A percentile compares a stretch with the other conserved stretches of the same genome.
Evolutionary conservation across 345 rosid species (phyloP).

Genomic region (Gossypium herbaceum): DNA sequence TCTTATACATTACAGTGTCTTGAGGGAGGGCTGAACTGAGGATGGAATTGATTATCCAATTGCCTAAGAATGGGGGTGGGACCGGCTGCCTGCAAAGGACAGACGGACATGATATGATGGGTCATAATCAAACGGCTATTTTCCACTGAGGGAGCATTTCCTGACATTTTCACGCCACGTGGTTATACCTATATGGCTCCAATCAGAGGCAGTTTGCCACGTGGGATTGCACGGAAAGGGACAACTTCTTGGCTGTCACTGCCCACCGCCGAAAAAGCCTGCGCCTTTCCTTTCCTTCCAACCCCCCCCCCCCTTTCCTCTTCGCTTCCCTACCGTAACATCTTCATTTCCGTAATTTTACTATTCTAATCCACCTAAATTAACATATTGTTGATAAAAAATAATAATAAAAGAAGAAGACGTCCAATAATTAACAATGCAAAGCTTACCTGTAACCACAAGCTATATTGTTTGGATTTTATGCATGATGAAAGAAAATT

Average conservation of each 20-base stretch:
- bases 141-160: conserved; percentile 4
- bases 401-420: background rate
- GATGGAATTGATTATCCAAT: background rate
- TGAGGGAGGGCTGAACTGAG: no score
- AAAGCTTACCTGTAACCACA: no score
- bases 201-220: conserved; percentile 37
- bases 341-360: no score
- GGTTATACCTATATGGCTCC: conserved; percentile 25
- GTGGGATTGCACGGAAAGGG: conserved; percentile 24
- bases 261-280: conserved; percentile 35
- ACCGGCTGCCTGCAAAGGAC: conserved; percentile 33
- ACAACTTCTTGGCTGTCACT: conserved; percentile 20
- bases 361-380: no score
- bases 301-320: background rate
- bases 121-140: conserved; percentile 38
- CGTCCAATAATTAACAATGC: no score
- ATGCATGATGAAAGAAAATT: no score
- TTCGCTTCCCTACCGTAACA: background rate
- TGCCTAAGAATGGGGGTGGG: conserved; percentile 21
- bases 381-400: background rate
- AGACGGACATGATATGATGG: conserved; percentile 39
- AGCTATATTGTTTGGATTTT: no score
- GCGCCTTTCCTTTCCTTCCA: background rate
- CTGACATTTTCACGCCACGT: conserved; percentile 22
- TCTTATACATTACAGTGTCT: no score